Evolutionary conservation across 148 eudicot genomes (phyloP).

Genomic region (Mesembryanthemum crystallinum): DNA sequence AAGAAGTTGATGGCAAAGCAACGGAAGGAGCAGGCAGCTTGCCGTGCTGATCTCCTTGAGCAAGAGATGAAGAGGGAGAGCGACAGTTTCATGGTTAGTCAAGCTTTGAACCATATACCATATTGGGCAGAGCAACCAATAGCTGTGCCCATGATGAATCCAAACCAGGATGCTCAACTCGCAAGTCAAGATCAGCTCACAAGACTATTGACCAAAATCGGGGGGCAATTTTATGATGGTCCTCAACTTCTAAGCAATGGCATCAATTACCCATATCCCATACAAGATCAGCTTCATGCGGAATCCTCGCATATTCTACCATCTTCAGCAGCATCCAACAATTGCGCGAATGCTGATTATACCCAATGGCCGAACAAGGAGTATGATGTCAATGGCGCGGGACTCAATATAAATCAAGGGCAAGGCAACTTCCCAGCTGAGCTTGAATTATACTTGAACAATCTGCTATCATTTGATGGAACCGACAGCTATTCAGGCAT

Average conservation of each 20-base stretch:
- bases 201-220: constrained; percentile 25
- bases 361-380: constrained; percentile 25
- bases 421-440: constrained; percentile 30
- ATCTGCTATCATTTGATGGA: constrained; percentile 24
- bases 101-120: constrained; percentile 27
- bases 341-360: not conserved
- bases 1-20: constrained; percentile 56
- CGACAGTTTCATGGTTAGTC: constrained; percentile 29
- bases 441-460: constrained; percentile 28
- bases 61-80: constrained; percentile 44
- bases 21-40: constrained; percentile 46
- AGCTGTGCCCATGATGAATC: constrained; percentile 13
- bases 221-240: constrained; percentile 27
- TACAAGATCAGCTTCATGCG: constrained; percentile 27
- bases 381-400: constrained; percentile 7
- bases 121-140: constrained; percentile 36
- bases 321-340: constrained; percentile 15
- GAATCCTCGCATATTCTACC: constrained; percentile 20
- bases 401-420: constrained; percentile 26
- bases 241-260: constrained; percentile 22
- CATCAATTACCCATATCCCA: constrained; percentile 20
- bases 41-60: constrained; percentile 24
- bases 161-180: not conserved
- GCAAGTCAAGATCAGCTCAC: constrained; percentile 28
- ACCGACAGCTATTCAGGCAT: constrained; percentile 34